Conservation (phyloP, 352 stramenopile species). For the Phytophthora crassamura region DNA sequence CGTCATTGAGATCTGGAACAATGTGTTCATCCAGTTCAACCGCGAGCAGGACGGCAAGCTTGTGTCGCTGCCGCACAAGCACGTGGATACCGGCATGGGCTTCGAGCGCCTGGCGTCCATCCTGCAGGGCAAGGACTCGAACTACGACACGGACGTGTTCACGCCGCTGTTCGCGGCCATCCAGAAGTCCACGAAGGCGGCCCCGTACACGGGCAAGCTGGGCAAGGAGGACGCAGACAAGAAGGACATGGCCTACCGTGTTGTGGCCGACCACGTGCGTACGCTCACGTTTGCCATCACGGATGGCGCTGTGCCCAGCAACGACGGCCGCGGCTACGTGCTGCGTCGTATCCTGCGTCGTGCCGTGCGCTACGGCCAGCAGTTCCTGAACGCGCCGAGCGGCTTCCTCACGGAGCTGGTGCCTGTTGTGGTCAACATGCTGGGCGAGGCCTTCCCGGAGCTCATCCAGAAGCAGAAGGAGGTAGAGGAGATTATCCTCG, state of each 20-base stretch:
- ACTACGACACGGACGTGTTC: conserved; percentile 99
- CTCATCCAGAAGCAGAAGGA: conserved; percentile 91
- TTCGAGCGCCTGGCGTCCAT: conserved; percentile 96
- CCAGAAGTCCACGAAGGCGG: conserved; percentile 78
- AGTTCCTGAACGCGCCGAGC: conserved; percentile 95
- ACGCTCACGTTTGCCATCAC: conserved; percentile 98
- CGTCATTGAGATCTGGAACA: conserved; percentile 99
- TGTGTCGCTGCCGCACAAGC: conserved; percentile 92
- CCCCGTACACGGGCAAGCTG: conserved; percentile 84
- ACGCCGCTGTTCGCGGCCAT: conserved; percentile 96
- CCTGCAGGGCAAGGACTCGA: conserved; percentile 93
- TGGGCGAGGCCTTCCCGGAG: conserved; percentile 97
- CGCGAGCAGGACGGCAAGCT: conserved; percentile 92
- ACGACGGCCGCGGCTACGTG: conserved; percentile 98
- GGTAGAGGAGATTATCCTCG: conserved; percentile 95
- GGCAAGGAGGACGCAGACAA: conserved; percentile 91
- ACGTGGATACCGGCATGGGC: conserved; percentile 99
- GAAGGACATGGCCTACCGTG: conserved; percentile 93
- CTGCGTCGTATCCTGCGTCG: conserved; percentile 97
- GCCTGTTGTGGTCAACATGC: conserved; percentile 93
- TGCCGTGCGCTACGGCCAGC: conserved; percentile 97
- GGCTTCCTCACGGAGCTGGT: conserved; percentile 97
- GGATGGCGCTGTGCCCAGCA: conserved; percentile 96
- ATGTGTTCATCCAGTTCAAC: conserved; percentile 99
- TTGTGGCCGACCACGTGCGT: conserved; percentile 98